Evolutionary conservation across 1,284 basidiomycete genomes (phyloP), one percentile per base, ranked within the genome.

Genomic region (Trichosporon coremiiforme): DNA sequence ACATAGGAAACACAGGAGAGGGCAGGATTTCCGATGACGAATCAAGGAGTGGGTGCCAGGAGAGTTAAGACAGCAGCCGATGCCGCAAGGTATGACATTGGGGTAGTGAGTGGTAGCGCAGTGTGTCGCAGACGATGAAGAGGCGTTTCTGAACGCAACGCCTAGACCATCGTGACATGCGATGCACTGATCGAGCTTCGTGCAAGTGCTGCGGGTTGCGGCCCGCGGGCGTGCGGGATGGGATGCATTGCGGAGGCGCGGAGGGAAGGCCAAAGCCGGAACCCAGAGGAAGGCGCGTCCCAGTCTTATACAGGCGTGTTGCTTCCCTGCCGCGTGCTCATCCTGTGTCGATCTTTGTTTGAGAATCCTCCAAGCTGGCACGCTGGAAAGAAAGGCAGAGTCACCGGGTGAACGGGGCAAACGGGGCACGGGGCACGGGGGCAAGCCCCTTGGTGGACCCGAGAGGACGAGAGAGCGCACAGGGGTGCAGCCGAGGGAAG

Each of bases 361-460:
- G 47, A 53, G 20, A 22, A 12, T 17, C 15, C 41, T 20, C 20
- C 20, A 53, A 7, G 47, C 20, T 53, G 47, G 47, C 4, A 12
- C 36, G 36, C 10, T 38, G 8, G 36, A 12, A 38, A 12, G 36
- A 12, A 38, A 22, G 4, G 17, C 47, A 22, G 20, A 53, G 47
- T 53, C 20, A 22, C 47, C 20, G 22, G 50, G 36, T 9, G 66
- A 29, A 20, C 33, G 20, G 53, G 8, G 13, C 17, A 31, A 13
- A 15, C 17, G 41, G 31, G 29, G 17, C 38, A 66, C 38, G 69
- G 47, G 8, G 47, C 47, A 53, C 47, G 47, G 47, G 47, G 47
- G 47, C 47, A 53, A 53, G 47, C 47, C 47, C 20, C 41, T 45
- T 5, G 47, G 4, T 22, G 20, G 47, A 53, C 47, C 47, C 20